A percentile compares a stretch with the other conserved stretches of the same genome.
These are phyloP conservation scores for Kluyveromyces sp. DNA, from an alignment of 1,139 yeast genomes.

Conservation along the genomic window DNA sequence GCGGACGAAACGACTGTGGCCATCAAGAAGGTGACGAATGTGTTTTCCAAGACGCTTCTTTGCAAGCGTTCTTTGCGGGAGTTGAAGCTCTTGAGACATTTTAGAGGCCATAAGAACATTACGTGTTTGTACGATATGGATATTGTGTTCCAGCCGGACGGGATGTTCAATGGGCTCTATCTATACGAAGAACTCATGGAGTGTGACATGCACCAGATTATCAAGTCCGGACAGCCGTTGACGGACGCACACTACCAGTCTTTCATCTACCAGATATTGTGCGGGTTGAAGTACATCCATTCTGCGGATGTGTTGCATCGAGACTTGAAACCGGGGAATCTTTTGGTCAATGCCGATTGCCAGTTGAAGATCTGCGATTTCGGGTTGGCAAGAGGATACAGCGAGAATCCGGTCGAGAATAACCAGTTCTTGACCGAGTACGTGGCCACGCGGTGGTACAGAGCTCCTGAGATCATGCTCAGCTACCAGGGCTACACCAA, in stretches of 20 bases:
- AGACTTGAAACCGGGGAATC: conserved; percentile 89
- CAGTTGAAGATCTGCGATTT: conserved; percentile 94
- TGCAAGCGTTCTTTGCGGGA: conserved; percentile 89
- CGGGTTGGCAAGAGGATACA: conserved; percentile 93
- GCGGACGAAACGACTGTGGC: conserved; percentile 79
- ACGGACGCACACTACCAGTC: conserved; percentile 94
- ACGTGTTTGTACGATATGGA: conserved; percentile 92
- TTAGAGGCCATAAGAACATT: conserved; percentile 87
- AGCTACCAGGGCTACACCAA: conserved; percentile 88
- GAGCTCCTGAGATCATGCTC: conserved; percentile 97
- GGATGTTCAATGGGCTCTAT: conserved; percentile 82
- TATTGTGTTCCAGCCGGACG: conserved; percentile 45
- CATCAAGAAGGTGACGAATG: conserved; percentile 87
- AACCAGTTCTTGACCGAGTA: conserved; percentile 92
- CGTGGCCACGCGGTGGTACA: conserved; percentile 96
- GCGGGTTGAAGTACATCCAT: conserved; percentile 90
- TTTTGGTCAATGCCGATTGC: conserved; percentile 91
- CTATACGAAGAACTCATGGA: conserved; percentile 95
- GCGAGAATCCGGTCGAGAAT: conserved; percentile 74
- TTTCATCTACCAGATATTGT: conserved; percentile 82
- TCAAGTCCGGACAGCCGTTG: conserved; percentile 84
- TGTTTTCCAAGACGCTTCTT: conserved; percentile 77
- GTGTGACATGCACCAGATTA: conserved; percentile 96
- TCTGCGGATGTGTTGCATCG: conserved; percentile 93
- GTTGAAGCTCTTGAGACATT: conserved; percentile 77